Conservation (phyloP, 2,329 filamentous ascomycete species). For the Leptodontidium sp. region DNA sequence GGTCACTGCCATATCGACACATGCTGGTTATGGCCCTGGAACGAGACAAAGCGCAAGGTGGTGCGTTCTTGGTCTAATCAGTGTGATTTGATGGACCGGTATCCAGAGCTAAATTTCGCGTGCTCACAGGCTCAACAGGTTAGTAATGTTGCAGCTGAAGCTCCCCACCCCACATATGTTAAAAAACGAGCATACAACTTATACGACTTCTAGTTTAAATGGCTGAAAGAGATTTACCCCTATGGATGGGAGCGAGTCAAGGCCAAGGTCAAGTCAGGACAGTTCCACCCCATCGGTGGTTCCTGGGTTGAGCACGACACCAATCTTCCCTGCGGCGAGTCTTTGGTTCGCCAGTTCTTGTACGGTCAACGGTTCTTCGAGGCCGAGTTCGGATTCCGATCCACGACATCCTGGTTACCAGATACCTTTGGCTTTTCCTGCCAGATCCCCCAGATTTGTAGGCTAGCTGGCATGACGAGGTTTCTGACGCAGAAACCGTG, state of each 20-base stretch:
- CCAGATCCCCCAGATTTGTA: conserved; percentile 92
- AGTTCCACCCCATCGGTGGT: conserved; percentile 93
- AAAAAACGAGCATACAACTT: background rate
- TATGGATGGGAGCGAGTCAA: conserved; percentile 90
- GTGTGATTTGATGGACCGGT: conserved; percentile 92
- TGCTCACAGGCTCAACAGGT: conserved; percentile 90
- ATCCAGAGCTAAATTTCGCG: conserved; percentile 91
- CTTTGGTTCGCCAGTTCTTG: conserved; percentile 90
- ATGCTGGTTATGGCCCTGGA: conserved; percentile 99
- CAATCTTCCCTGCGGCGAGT: conserved; percentile 95
- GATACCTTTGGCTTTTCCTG: conserved; percentile 98
- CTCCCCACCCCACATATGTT: background rate
- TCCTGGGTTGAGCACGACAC: conserved; percentile 99
- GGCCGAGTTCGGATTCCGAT: conserved; percentile 87
- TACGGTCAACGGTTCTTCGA: conserved; percentile 97
- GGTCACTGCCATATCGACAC: conserved; percentile 98
- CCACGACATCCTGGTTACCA: conserved; percentile 94
- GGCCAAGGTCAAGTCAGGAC: conserved; percentile 86
- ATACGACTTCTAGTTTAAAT: conserved; percentile 72
- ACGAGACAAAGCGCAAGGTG: conserved; percentile 96
- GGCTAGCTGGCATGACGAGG: conserved; percentile 91
- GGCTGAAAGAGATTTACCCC: conserved; percentile 91
- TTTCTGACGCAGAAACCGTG: conserved; percentile 99
- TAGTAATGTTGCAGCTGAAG: background rate
- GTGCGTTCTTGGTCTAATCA: conserved; percentile 97